Percentiles rank a stretch among this genome's conserved stretches.
These are phyloP conservation scores for Zygosaccharomyces pseudobailii DNA, from an alignment of 1,139 yeast genomes.

Conservation along the genomic window DNA sequence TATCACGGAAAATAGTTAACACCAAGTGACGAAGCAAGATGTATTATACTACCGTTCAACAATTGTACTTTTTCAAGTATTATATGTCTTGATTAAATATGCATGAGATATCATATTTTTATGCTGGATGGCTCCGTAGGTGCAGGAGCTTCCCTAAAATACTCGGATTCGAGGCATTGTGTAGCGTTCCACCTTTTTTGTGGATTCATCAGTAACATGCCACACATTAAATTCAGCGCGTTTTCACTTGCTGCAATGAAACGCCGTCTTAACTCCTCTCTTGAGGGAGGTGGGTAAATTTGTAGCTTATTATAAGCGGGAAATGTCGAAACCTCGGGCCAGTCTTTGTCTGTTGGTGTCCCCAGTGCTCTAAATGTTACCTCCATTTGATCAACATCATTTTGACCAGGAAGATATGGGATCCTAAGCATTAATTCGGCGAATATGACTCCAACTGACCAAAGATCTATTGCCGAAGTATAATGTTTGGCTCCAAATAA, in stretches of 20 bases:
- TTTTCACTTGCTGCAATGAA: conserved; percentile 89
- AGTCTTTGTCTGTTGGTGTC: conserved; percentile 84
- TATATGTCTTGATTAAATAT: too few species aligned
- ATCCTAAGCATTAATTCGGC: conserved; percentile 94
- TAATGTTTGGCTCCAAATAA: conserved; percentile 86
- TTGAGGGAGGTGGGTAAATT: conserved; percentile 78
- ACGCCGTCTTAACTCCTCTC: conserved; percentile 73
- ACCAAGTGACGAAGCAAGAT: background rate
- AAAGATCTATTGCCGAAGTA: conserved; percentile 81
- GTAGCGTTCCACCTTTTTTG: conserved; percentile 62
- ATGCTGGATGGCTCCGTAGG: conserved; percentile 61
- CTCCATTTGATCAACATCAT: conserved; percentile 83
- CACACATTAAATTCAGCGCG: conserved; percentile 72
- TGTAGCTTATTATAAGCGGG: conserved; percentile 70
- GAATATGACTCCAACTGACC: conserved; percentile 95
- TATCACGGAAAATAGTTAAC: conserved; percentile 25
- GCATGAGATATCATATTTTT: conserved; percentile 22
- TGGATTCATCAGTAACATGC: conserved; percentile 78
- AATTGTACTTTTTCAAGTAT: conserved; percentile 3
- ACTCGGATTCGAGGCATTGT: conserved; percentile 60
- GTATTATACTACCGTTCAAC: background rate
- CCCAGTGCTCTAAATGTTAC: conserved; percentile 93
- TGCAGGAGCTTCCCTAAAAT: conserved; percentile 67
- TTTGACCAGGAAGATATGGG: conserved; percentile 90
- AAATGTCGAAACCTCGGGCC: conserved; percentile 86